Evolutionary conservation across 2,329 filamentous ascomycete genomes (phyloP), one percentile per base, ranked within the genome.

Genomic region (Ilyonectria robusta): DNA sequence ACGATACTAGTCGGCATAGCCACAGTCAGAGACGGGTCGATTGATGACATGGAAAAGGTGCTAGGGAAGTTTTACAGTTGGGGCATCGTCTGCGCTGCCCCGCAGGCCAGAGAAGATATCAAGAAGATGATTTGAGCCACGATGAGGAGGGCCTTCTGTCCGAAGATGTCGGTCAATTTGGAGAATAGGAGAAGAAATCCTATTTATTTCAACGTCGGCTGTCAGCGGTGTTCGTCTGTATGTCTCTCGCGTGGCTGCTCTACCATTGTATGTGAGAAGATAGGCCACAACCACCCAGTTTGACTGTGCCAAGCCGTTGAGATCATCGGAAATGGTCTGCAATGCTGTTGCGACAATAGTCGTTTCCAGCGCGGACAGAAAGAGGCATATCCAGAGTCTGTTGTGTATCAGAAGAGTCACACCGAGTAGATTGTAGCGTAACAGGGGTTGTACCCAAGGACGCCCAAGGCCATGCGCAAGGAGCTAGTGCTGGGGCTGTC

Each of bases 281-380:
- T 62, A 62, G 8, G 53, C 51, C 6, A 57, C 51, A 6, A 62
- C 59, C 15, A 62, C 50, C 59, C 59, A 62, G 2, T 26, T 26
- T 2, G 51, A 31, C 33, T 62, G 51, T 17, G 31, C 57, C 23
- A 56, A 11, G 17, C 46, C 47, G 21, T 61, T 37, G 31, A 61
- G 48, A 29, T 62, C 59, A 13, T 62, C 44, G 29, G 59, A 56
- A 29, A 62, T 62, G 42, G 48, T 42, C 19, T 57, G 50, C 15
- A 62, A 51, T 4, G 59, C 56, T 6, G 59, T 62, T 42, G 51
- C 57, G 59, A 62, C 59, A 42, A 62, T 62, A 2, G 59, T 62
- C 9, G 51, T 62, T 23, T 62, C 59, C 9, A 62, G 23, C 7
- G 51, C 56, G 29, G 42, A 57, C 7, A 62, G 40, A 15, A 62